Conservation (phyloP, 495 filamentous ascomycete genomes). For the Hyaloscypha finlandica region DNA sequence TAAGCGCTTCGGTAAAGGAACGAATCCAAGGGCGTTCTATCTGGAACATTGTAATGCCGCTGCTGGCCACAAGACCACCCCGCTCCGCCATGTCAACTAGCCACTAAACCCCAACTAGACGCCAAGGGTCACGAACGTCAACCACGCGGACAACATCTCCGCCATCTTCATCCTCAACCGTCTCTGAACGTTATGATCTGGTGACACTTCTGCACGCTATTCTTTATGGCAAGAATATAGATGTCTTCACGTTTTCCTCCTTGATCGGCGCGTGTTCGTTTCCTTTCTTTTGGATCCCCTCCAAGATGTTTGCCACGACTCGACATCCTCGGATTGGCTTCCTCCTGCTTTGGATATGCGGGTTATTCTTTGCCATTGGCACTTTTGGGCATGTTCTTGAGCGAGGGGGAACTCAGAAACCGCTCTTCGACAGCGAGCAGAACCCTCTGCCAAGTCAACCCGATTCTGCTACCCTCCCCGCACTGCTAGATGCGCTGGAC, state of each 20-base stretch:
- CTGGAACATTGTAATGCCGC: neutral
- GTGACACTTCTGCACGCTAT: constrained; percentile 4
- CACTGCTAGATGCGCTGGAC: constrained; percentile 61
- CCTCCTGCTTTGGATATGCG: neutral
- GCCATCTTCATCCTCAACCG: neutral
- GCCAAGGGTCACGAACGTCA: neutral
- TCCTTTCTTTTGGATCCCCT: neutral
- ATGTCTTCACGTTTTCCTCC: constrained; percentile 32
- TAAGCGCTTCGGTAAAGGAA: neutral
- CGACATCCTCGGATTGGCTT: constrained; percentile 9
- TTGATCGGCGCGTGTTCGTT: constrained; percentile 20
- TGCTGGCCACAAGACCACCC: constrained; percentile 2
- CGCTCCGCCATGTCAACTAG: neutral
- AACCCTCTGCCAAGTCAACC: constrained; percentile 9
- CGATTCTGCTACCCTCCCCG: constrained; percentile 23
- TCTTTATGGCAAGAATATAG: constrained; percentile 16
- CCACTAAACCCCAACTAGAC: neutral
- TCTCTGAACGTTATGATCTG: constrained; percentile 10
- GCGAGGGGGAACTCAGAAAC: neutral
- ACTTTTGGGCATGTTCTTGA: neutral
- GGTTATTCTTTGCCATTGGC: neutral
- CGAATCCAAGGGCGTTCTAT: neutral
- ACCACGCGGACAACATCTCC: constrained; percentile 6
- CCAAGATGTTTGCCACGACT: constrained; percentile 10
- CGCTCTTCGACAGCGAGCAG: constrained; percentile 3